Conservation (phyloP, 2,329 filamentous ascomycete genomes). For the Aspergillus niger region DNA sequence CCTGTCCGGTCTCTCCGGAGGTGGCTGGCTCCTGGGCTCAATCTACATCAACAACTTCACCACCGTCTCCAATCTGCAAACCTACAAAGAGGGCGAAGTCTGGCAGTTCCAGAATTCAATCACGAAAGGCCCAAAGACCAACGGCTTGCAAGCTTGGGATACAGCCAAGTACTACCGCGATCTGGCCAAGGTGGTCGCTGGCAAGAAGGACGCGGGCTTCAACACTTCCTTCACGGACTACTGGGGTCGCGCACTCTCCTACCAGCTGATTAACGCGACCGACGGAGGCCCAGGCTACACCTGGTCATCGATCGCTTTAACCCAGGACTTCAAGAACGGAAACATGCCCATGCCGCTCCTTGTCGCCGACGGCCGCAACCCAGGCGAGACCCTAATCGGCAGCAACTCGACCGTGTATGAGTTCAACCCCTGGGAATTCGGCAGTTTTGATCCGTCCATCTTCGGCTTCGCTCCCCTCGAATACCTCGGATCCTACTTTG, state of each 20-base stretch:
- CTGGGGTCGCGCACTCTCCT: constrained; percentile 81
- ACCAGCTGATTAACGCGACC: constrained; percentile 76
- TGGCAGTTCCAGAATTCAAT: constrained; percentile 68
- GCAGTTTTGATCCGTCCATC: constrained; percentile 72
- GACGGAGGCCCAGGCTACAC: constrained; percentile 76
- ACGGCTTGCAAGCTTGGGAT: constrained; percentile 45
- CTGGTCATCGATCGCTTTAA: constrained; percentile 74
- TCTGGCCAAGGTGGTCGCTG: constrained; percentile 60
- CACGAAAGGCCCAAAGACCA: constrained; percentile 56
- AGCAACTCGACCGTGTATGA: constrained; percentile 74
- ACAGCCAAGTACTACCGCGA: constrained; percentile 64
- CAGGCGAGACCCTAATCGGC: constrained; percentile 62
- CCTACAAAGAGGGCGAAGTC: constrained; percentile 38
- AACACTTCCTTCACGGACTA: constrained; percentile 78
- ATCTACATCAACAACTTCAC: constrained; percentile 79
- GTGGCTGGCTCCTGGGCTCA: constrained; percentile 80
- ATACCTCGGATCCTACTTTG: constrained; percentile 74
- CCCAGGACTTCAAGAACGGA: constrained; percentile 62
- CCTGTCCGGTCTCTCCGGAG: constrained; percentile 77
- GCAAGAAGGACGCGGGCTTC: constrained; percentile 66
- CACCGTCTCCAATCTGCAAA: constrained; percentile 54
- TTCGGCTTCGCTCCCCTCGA: constrained; percentile 70
- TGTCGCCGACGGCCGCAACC: constrained; percentile 67
- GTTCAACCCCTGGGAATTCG: constrained; percentile 79
- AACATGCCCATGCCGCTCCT: constrained; percentile 72